Base-by-base conservation (phyloP, 2,329 filamentous ascomycete genomes). In the Colletotrichum salicis region DNA sequence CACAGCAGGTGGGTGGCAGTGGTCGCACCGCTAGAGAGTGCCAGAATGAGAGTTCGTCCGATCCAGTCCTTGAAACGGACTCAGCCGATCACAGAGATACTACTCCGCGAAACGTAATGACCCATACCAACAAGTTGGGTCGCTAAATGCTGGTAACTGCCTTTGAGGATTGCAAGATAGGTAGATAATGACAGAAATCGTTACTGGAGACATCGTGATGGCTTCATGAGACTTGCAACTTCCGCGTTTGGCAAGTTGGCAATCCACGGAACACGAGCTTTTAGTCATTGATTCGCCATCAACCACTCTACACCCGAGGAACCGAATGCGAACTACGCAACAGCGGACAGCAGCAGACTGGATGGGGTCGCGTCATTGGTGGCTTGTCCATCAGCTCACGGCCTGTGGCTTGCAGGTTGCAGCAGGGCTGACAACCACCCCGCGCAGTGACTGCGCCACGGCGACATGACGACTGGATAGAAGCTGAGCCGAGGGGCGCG, bases 361-460 rank as follows among this genome's bases (percentile, higher is more conserved):
- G n/a, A 12, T 12, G 8, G 31, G 4, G 54, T 56, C 69, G 65
- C 65, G 65, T 71, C 69, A 71, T 69, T 45, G 45, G 57, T 56
- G 45, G 64, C 56, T 61, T 45, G 33, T 61, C 64, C 24, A 4
- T 60, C 69, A 71, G 69, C 69, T 63, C 31, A 22, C 24, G 31
- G 37, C 5, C 10, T 35, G 69, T 68, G 64, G 69, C 69, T 71
- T 65, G 55, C 68, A 61, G 27, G n/a, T 13, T 29, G 41, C 35
- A 37, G n/a, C 57, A n/a, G 24, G 64, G 41, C 52, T 59, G 51
- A 58, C 52, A 33, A 37, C 11, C 58, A 51, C 58, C 64, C 69
- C 58, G 69, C 64, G 58, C 64, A 48, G 41, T 54, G 37, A 71
- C 69, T 71, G 69, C 69, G 69, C 69, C 69, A 68, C 69, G 58